Conservation (phyloP, 148 eudicot genomes). For the Camellia sinensis region DNA sequence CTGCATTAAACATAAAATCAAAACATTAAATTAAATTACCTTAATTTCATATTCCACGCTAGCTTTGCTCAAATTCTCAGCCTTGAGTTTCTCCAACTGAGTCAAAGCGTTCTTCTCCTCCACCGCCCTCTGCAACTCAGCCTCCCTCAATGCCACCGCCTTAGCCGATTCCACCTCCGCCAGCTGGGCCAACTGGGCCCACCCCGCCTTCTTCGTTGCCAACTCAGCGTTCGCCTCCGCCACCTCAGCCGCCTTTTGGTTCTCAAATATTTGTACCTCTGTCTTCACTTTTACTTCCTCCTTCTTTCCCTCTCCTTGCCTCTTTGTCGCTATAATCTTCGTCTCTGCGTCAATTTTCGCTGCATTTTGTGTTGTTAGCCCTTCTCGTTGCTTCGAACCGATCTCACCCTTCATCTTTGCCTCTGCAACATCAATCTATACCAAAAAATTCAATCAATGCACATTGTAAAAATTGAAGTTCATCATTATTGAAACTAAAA, state of each 20-base stretch:
- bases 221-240: slow-evolving; percentile 29
- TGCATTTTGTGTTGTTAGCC: slow-evolving; percentile 22
- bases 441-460: neutral
- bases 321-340: slow-evolving; percentile 17
- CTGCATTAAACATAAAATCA: neutral
- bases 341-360: slow-evolving; percentile 31
- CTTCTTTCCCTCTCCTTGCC: slow-evolving; percentile 27
- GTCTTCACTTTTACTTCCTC: slow-evolving; percentile 23
- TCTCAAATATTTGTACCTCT: slow-evolving; percentile 24
- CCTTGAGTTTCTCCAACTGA: slow-evolving; percentile 26
- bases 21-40: neutral
- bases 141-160: slow-evolving; percentile 27
- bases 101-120: slow-evolving; percentile 24
- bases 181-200: slow-evolving; percentile 16
- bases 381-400: slow-evolving; percentile 18
- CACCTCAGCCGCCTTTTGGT: slow-evolving; percentile 24
- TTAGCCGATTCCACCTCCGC: slow-evolving; percentile 26
- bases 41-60: slow-evolving; percentile 30
- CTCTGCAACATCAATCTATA: slow-evolving; percentile 24
- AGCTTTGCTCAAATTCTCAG: slow-evolving; percentile 26
- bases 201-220: slow-evolving; percentile 31
- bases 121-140: slow-evolving; percentile 29
- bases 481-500: too few species aligned
- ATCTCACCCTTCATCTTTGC: slow-evolving; percentile 30
- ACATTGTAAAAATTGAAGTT: neutral